Conservation (phyloP, 768 basidiomycete genomes). For the Lentinula detonsa region DNA sequence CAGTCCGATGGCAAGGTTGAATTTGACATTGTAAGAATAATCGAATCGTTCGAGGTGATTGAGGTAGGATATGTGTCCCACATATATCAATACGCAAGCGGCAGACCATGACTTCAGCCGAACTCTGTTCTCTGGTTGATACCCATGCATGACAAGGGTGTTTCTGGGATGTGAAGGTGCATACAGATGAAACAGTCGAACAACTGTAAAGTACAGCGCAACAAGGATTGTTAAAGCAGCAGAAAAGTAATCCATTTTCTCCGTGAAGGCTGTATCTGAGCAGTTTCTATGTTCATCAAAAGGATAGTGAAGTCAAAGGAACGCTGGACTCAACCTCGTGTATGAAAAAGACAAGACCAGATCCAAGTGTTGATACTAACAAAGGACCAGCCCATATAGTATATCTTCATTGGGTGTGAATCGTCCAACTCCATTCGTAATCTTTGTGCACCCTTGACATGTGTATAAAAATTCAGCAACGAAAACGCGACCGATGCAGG, state of each 20-base stretch:
- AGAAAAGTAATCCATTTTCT: slow-evolving; percentile 93
- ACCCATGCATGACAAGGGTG: slow-evolving; percentile 20
- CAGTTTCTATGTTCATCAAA: background rate
- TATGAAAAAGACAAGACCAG: slow-evolving; percentile 91
- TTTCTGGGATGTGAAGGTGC: slow-evolving; percentile 23
- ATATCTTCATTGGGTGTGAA: slow-evolving; percentile 62
- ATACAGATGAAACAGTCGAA: slow-evolving; percentile 77
- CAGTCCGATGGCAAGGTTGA: slow-evolving; percentile 74
- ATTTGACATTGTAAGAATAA: slow-evolving; percentile 89
- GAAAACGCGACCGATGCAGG: slow-evolving; percentile 91
- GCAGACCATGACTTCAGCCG: slow-evolving; percentile 36
- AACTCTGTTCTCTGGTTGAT: slow-evolving; percentile 14
- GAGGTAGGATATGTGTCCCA: slow-evolving; percentile 77
- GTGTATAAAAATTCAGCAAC: slow-evolving; percentile 75
- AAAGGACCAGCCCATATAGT: slow-evolving; percentile 61
- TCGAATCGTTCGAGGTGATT: slow-evolving; percentile 74
- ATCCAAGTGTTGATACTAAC: slow-evolving; percentile 87
- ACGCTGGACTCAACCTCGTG: slow-evolving; percentile 52
- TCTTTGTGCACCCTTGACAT: slow-evolving; percentile 52
- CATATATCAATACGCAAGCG: slow-evolving; percentile 48
- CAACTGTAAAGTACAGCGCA: slow-evolving; percentile 70
- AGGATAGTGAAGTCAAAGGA: background rate
- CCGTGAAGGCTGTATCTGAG: slow-evolving; percentile 69
- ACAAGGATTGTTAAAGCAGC: slow-evolving; percentile 82
- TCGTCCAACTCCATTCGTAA: slow-evolving; percentile 41